These are phyloP conservation scores for Diaporthe batatas DNA, from an alignment of 2,329 filamentous ascomycete genomes.

Conservation along the genomic window DNA sequence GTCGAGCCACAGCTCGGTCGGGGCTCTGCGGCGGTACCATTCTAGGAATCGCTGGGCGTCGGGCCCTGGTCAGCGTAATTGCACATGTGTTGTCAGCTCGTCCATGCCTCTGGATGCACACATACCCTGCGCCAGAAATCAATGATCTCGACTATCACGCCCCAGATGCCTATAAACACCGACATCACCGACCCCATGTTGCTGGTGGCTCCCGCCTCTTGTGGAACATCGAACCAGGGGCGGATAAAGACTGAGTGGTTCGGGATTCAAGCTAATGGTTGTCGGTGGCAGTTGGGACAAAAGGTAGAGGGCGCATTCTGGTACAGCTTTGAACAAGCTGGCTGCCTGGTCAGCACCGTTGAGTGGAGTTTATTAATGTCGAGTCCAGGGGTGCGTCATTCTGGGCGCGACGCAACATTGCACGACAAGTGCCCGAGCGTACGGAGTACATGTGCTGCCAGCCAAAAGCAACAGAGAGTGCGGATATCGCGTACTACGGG, in stretches of 20 bases:
- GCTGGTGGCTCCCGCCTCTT: constrained; percentile 1
- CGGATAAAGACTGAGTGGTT: background rate
- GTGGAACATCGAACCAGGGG: constrained; percentile 28
- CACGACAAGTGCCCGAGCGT: constrained; percentile 26
- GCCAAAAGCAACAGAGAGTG: constrained; percentile 2
- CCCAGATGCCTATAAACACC: constrained; percentile 64
- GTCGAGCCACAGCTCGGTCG: constrained; percentile 75
- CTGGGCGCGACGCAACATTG: background rate
- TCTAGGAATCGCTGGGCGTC: constrained; percentile 71
- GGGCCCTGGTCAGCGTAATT: constrained; percentile 2
- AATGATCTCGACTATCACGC: constrained; percentile 71
- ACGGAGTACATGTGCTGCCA: constrained; percentile 27
- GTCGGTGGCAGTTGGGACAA: background rate
- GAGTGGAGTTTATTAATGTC: constrained; percentile 17
- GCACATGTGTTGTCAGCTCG: background rate
- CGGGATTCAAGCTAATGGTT: background rate
- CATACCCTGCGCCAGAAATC: constrained; percentile 73
- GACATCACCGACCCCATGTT: constrained; percentile 41
- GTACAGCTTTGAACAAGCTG: background rate
- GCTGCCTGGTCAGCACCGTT: background rate
- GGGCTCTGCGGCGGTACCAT: constrained; percentile 77
- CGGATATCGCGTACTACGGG: background rate
- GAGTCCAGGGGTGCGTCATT: constrained; percentile 8
- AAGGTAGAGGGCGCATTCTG: background rate
- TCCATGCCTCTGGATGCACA: constrained; percentile 43